Conservation (phyloP, 306 rosid genomes). For the Dryas alaskensis region DNA sequence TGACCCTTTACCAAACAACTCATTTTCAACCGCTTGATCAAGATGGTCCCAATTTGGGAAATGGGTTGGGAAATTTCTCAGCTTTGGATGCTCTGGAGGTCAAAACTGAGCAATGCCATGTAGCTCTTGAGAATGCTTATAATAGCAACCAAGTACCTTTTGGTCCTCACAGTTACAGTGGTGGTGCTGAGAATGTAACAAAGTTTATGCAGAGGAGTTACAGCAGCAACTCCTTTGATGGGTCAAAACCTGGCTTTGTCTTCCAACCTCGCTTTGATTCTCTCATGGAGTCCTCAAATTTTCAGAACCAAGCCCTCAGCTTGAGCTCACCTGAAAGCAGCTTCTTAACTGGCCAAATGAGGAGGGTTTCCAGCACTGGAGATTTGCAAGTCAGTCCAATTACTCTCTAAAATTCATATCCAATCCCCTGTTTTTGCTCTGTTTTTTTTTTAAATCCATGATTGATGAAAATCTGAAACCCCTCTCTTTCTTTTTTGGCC, state of each 20-base stretch:
- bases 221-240: slow-evolving; percentile 61
- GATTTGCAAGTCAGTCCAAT: slow-evolving; percentile 64
- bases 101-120: slow-evolving; percentile 59
- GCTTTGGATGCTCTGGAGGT: slow-evolving; percentile 42
- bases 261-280: slow-evolving; percentile 42
- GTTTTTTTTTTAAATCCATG: neutral
- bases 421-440: neutral
- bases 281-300: slow-evolving; percentile 39
- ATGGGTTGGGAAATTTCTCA: slow-evolving; percentile 39
- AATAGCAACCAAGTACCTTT: slow-evolving; percentile 16
- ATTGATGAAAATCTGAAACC: neutral
- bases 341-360: slow-evolving; percentile 47
- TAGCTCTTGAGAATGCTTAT: slow-evolving; percentile 34
- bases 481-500: neutral
- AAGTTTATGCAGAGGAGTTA: slow-evolving; percentile 69
- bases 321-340: slow-evolving; percentile 41
- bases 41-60: slow-evolving; percentile 11
- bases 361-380: slow-evolving; percentile 65
- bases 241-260: slow-evolving; percentile 37
- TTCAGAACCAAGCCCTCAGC: slow-evolving; percentile 34
- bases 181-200: slow-evolving; percentile 39
- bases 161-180: slow-evolving; percentile 50
- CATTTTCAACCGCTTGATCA: slow-evolving; percentile 15
- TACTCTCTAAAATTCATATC: neutral
- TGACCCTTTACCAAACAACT: slow-evolving; percentile 35